Base-by-base conservation (phyloP, 78 protist genomes). In the Thecamonas trahens region DNA sequence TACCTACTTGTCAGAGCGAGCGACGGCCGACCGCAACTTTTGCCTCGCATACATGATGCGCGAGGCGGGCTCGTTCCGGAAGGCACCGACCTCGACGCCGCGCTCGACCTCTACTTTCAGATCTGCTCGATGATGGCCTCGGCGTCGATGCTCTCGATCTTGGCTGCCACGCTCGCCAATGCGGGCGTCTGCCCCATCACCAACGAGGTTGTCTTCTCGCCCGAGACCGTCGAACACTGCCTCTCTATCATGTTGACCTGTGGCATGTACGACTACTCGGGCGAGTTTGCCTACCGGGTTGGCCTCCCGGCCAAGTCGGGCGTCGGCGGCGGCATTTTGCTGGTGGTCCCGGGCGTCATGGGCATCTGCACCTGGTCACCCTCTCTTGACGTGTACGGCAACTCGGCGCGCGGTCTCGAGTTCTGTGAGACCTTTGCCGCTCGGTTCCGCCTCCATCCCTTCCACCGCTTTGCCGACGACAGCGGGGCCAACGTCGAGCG, bases 121-220 rank as follows among this genome's bases (percentile, higher is more conserved):
- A 2, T 14, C 18, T 85, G 90, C 54, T 72, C 86, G 26, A n/a
- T 67, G 39, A 57, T 70, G 44, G 35, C 39, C 32, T 37, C 34
- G 26, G 0, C 28, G 6, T 26, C 20, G 45, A 7, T 18, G 63
- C 0, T 85, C 69, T 66, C 87, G 15, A 57, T 15, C 42, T 38
- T 76, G 28, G 84, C 91, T 2, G 86, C 87, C 7, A 86, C 91
- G 24, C 67, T 70, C 13, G 91, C 91, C 55, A 83, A 77, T 45
- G 42, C 50, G 15, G 91, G 91, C 34, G 54, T 62, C 18, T 22
- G 45, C 76, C 88, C 91, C 8, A 0, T 72, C 7, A 72, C 91
- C 6, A 69, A 42, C 22, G 82, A n/a, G 53, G 38, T 9, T 28
- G 44, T 67, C n/a, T 0, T 83, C 49, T 1, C 13, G 0, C 54